Conservation (phyloP, 2,329 filamentous ascomycete species). For the Alternaria atra region DNA sequence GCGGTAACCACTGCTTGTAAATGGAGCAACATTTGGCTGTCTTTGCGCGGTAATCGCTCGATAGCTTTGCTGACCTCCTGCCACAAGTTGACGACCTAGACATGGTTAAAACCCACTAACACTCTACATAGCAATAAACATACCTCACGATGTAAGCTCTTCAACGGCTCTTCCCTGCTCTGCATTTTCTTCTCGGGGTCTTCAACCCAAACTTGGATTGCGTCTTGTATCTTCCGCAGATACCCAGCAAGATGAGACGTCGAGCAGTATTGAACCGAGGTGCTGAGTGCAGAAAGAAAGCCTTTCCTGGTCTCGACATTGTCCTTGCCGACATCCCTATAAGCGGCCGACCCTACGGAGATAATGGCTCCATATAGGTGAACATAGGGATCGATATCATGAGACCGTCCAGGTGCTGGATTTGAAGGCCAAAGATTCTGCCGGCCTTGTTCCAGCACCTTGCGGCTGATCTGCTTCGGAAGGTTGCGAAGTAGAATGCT, state of each 20-base stretch:
- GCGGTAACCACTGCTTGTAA: constrained; percentile 62
- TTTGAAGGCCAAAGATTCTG: constrained; percentile 72
- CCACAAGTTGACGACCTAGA: constrained; percentile 52
- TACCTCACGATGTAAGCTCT: constrained; percentile 39
- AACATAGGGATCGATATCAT: constrained; percentile 67
- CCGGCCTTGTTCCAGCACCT: constrained; percentile 68
- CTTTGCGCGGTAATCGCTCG: constrained; percentile 66
- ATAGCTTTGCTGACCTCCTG: constrained; percentile 61
- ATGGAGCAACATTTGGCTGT: constrained; percentile 64
- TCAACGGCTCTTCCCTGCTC: constrained; percentile 28
- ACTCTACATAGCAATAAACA: not conserved
- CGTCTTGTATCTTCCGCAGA: constrained; percentile 68
- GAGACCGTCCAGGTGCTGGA: constrained; percentile 43
- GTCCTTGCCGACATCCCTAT: constrained; percentile 55
- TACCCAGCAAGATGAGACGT: constrained; percentile 63
- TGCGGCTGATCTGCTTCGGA: constrained; percentile 55
- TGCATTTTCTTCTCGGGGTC: constrained; percentile 58
- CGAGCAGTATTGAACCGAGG: constrained; percentile 52
- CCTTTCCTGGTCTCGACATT: constrained; percentile 53
- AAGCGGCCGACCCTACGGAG: constrained; percentile 64
- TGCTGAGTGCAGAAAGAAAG: constrained; percentile 64
- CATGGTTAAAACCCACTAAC: constrained; percentile 19
- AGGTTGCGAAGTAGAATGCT: constrained; percentile 50
- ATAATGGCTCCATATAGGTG: constrained; percentile 70
- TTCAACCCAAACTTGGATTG: constrained; percentile 70